Percentiles rank a stretch among this genome's conserved stretches.
Conservation (phyloP, 805 yeast species). For the Candida ovalis region DNA sequence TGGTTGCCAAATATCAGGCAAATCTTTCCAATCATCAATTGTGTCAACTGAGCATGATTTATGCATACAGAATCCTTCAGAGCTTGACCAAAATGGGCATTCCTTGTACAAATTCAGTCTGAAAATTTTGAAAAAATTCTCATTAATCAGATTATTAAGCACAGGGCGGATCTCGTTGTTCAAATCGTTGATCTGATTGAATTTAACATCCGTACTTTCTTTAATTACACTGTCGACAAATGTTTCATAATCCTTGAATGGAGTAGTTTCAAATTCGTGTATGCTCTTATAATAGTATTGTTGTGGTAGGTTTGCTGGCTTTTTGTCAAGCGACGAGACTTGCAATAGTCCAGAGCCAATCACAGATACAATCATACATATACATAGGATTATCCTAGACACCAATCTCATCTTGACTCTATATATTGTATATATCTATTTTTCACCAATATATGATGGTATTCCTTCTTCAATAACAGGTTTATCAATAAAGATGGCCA, state of each 20-base stretch:
- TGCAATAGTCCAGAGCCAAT: conserved; percentile 12
- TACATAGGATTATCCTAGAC: neutral
- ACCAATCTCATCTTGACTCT: neutral
- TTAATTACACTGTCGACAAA: conserved; percentile 22
- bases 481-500: no score
- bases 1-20: conserved; percentile 72
- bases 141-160: conserved; percentile 54
- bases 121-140: conserved; percentile 85
- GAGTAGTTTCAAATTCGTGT: conserved; percentile 31
- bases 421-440: no score
- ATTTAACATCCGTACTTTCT: conserved; percentile 31
- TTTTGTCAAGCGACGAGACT: conserved; percentile 20
- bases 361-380: neutral
- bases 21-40: conserved; percentile 65
- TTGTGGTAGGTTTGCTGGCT: conserved; percentile 21
- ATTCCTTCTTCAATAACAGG: no score
- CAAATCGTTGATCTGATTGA: conserved; percentile 46
- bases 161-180: conserved; percentile 52
- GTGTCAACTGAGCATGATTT: conserved; percentile 88
- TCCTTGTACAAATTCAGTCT: conserved; percentile 75
- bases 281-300: conserved; percentile 24
- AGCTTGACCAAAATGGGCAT: conserved; percentile 85
- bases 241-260: conserved; percentile 23
- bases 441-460: neutral
- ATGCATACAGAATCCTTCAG: conserved; percentile 77